These are phyloP conservation scores for Chrysanthemum makinoi DNA, from an alignment of 129 eudicot genomes.

Conservation along the genomic window DNA sequence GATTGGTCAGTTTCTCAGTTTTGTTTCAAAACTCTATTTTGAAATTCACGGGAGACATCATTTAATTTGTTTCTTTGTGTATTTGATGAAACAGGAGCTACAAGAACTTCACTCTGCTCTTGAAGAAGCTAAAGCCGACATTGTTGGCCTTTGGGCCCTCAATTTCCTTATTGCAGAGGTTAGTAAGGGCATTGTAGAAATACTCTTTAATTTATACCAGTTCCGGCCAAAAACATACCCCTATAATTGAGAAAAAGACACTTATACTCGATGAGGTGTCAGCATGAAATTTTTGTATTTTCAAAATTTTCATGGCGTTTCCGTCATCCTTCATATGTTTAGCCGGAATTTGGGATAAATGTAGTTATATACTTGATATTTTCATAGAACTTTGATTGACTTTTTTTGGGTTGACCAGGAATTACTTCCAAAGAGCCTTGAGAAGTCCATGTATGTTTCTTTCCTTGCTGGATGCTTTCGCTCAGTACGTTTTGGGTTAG, in stretches of 20 bases:
- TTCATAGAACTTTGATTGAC: constrained; percentile 10
- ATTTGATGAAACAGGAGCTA: constrained; percentile 60
- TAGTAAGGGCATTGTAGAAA: not conserved
- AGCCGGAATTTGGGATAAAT: not conserved
- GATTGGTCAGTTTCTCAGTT: constrained; percentile 64
- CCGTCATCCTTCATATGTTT: not conserved
- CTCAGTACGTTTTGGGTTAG: constrained; percentile 91
- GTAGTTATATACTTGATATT: not conserved
- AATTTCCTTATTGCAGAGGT: constrained; percentile 71
- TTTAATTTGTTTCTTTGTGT: not conserved
- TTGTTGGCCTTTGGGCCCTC: constrained; percentile 97
- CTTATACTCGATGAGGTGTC: no score
- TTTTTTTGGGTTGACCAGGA: constrained; percentile 40
- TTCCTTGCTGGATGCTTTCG: constrained; percentile 98
- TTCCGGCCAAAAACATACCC: no score
- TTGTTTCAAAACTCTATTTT: not conserved
- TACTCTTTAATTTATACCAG: not conserved
- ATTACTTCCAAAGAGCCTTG: constrained; percentile 60
- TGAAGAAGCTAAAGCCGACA: constrained; percentile 99
- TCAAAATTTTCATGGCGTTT: no score
- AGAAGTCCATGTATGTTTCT: constrained; percentile 82
- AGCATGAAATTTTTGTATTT: no score
- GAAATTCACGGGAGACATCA: not conserved
- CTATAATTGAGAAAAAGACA: no score
- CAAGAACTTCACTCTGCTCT: constrained; percentile 93